These are phyloP conservation scores for Oidiodendron maius DNA, from an alignment of 495 filamentous ascomycete genomes.

Conservation along the genomic window DNA sequence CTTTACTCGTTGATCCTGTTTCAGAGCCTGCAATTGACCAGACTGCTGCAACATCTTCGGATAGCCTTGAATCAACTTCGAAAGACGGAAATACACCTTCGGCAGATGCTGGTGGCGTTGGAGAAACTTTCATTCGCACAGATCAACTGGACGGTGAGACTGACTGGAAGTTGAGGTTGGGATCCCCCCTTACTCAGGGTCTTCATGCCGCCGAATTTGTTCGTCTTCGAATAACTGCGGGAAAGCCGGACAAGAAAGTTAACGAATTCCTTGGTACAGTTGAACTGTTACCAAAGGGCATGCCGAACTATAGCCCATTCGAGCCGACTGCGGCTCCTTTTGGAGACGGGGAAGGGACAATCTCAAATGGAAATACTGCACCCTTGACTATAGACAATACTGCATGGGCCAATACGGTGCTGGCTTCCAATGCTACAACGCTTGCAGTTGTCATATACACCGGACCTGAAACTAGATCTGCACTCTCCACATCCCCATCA, in stretches of 20 bases:
- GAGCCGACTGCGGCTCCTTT: constrained; percentile 13
- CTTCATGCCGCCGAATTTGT: constrained; percentile 63
- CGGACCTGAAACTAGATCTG: constrained; percentile 88
- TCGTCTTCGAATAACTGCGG: constrained; percentile 71
- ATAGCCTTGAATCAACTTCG: constrained; percentile 29
- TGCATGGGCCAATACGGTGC: constrained; percentile 96
- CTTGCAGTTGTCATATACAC: constrained; percentile 91
- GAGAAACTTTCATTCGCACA: constrained; percentile 94
- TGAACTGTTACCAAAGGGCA: constrained; percentile 37
- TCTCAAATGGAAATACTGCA: constrained; percentile 40
- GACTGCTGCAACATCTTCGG: constrained; percentile 19
- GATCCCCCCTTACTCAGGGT: constrained; percentile 74
- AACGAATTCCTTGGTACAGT: constrained; percentile 90
- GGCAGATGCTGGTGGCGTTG: constrained; percentile 33
- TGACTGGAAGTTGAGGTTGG: constrained; percentile 94
- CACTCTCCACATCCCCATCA: constrained; percentile 85
- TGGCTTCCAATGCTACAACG: constrained; percentile 84
- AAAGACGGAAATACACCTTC: constrained; percentile 21
- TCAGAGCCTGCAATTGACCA: constrained; percentile 24
- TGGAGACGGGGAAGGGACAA: constrained; percentile 20
- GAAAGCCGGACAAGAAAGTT: constrained; percentile 83
- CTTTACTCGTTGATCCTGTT: constrained; percentile 19
- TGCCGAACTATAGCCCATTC: constrained; percentile 14
- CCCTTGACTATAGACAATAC: constrained; percentile 94
- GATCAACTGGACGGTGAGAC: constrained; percentile 98